Base-by-base conservation (phyloP, 768 basidiomycete genomes). In the Lepiota subincarnata region DNA sequence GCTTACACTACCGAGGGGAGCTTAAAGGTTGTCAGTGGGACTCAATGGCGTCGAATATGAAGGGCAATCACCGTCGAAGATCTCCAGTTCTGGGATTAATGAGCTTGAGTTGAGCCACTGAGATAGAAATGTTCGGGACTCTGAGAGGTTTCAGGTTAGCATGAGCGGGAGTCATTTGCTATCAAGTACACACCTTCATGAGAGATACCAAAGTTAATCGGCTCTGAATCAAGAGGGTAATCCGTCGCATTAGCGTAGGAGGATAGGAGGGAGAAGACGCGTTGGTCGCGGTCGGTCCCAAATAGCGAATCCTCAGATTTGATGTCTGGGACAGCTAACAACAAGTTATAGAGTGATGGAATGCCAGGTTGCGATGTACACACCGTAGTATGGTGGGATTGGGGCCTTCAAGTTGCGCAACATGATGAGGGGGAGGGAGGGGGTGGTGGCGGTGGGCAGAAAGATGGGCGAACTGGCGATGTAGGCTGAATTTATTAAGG, bases 401-500 rank as follows among this genome's bases (percentile, higher is more conserved):
- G 39, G 36, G 26, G 35, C 19, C 34, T 53, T 53, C 18, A 20
- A 46, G 44, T 26, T 24, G 10, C 11, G 12, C 6, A 24, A 24
- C 50, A 55, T 41, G 22, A 24, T 40, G 20, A 28, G 19, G 19
- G 31, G 45, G 38, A 48, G 16, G 36, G 48, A 20, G 18, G 34
- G 34, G 19, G 39, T 45, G 18, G 10, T 5, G 26, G 18, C n/a
- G 35, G 48, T 8, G 42, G 24, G 43, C 19, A 19, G 26, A 24
- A 39, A 22, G 49, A 20, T 51, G 34, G 35, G 49, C 59, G 51
- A 56, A 50, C 31, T 43, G 47, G 59, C 44, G 34, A 46, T 39
- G 36, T 24, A 39, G 24, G 39, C 44, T 48, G 60, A 57, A 57
- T 62, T 72, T 72, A 72, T 70, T 68, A 65, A 61, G 64, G 58